Conservation (phyloP, 1,284 basidiomycete species). For the Fistulina hepatica region DNA sequence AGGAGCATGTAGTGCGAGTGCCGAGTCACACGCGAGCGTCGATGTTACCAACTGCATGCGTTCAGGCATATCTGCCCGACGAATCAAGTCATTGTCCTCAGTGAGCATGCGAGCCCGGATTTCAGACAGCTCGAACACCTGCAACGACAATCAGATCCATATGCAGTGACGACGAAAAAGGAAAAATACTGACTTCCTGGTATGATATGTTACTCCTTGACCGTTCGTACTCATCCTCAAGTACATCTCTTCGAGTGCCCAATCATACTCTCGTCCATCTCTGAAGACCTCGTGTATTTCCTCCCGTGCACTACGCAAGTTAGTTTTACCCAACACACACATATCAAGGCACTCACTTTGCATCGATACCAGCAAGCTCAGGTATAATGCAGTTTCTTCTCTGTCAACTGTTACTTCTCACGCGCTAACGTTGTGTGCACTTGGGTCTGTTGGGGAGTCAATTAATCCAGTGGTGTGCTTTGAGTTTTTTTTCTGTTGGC, state of each 20-base stretch:
- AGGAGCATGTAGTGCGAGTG: constrained; percentile 56
- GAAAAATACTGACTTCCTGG: constrained; percentile 63
- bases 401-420: too few species aligned
- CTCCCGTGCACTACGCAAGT: constrained; percentile 86
- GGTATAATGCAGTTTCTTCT: too few species aligned
- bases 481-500: too few species aligned
- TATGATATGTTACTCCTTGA: constrained; percentile 68
- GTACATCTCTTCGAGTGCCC: constrained; percentile 80
- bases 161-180: constrained; percentile 4
- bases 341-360: constrained; percentile 57
- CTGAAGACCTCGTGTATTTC: constrained; percentile 97
- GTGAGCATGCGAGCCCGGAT: constrained; percentile 88
- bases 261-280: constrained; percentile 94
- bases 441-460: too few species aligned
- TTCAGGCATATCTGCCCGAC: constrained; percentile 87
- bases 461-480: too few species aligned
- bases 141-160: constrained; percentile 12
- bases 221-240: constrained; percentile 46
- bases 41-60: constrained; percentile 93
- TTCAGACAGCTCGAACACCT: constrained; percentile 98
- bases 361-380: constrained; percentile 79
- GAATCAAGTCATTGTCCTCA: constrained; percentile 90
- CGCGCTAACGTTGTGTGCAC: too few species aligned
- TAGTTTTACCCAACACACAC: too few species aligned
- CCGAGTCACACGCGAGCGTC: constrained; percentile 60